phyloP scores from a whole-genome alignment of 495 filamentous ascomycete genomes.

The Beverwykella pulmonaria region DNA sequence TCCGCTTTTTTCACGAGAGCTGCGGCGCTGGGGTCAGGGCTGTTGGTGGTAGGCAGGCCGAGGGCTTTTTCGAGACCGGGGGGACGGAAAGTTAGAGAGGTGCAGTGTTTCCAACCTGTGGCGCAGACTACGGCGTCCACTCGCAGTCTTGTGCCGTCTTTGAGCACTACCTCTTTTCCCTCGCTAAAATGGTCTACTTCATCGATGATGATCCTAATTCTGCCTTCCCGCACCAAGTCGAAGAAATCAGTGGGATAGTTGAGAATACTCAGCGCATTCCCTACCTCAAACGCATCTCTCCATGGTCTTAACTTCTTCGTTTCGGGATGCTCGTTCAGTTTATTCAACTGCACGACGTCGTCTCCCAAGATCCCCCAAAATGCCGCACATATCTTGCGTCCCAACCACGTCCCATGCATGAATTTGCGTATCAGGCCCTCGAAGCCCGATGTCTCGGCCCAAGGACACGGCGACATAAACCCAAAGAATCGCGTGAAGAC shows the following conservation, averaged over 20 bases:
- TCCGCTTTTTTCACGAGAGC: constrained; percentile 16
- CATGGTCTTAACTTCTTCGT: constrained; percentile 66
- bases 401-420: constrained; percentile 68
- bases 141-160: constrained; percentile 56
- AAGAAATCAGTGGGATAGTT: constrained; percentile 35
- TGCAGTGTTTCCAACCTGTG: constrained; percentile 49
- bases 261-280: constrained; percentile 35
- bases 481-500: constrained; percentile 65
- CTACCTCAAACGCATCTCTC: constrained; percentile 56
- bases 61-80: constrained; percentile 38
- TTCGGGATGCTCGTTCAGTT: constrained; percentile 64
- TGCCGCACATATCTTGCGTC: constrained; percentile 64
- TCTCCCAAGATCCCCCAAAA: constrained; percentile 69
- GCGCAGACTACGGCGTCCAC: constrained; percentile 67
- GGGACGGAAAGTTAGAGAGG: constrained; percentile 66
- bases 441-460: constrained; percentile 56
- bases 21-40: not conserved
- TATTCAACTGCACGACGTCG: constrained; percentile 64
- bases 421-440: constrained; percentile 51
- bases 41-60: constrained; percentile 18
- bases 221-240: constrained; percentile 49
- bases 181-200: constrained; percentile 59
- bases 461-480: constrained; percentile 67
- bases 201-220: constrained; percentile 62
- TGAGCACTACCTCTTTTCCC: constrained; percentile 55